Conservation (phyloP, 1,284 basidiomycete species). For the Taiwanofungus camphoratus region DNA sequence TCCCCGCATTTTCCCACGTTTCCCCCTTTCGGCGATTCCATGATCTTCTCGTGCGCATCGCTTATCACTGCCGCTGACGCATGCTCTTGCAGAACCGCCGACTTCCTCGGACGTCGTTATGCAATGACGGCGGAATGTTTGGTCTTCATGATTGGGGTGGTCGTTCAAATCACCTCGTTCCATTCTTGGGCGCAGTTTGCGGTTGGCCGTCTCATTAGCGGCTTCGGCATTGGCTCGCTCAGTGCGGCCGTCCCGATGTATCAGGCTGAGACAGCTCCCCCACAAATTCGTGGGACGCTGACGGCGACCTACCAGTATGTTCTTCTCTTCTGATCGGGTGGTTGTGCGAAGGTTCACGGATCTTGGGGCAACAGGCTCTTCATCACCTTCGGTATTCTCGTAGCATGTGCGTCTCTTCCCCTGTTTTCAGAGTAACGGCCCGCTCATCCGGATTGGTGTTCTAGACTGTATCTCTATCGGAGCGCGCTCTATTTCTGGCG, state of each 20-base stretch:
- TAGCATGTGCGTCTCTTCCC: constrained; percentile 48
- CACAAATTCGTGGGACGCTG: constrained; percentile 72
- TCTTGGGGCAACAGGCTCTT: constrained; percentile 64
- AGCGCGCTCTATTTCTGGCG: constrained; percentile 39
- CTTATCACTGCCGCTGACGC: neutral
- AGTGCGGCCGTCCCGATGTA: constrained; percentile 77
- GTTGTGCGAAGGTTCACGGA: neutral
- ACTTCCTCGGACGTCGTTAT: constrained; percentile 60
- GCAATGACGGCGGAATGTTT: constrained; percentile 69
- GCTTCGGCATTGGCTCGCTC: constrained; percentile 66
- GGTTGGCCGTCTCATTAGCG: constrained; percentile 66
- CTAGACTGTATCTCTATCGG: constrained; percentile 57
- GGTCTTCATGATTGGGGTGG: constrained; percentile 66
- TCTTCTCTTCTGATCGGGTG: neutral
- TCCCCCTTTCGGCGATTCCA: neutral
- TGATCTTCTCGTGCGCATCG: neutral
- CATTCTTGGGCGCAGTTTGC: constrained; percentile 57
- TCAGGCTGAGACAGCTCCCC: constrained; percentile 72
- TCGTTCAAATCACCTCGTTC: constrained; percentile 51
- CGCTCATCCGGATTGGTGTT: no score
- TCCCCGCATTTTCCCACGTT: neutral
- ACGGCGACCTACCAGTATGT: constrained; percentile 33
- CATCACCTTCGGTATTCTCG: constrained; percentile 73
- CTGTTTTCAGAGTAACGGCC: neutral
- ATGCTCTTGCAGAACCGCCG: constrained; percentile 41